Conservation (phyloP, 2,329 filamentous ascomycete genomes). For the Apiospora marii region DNA sequence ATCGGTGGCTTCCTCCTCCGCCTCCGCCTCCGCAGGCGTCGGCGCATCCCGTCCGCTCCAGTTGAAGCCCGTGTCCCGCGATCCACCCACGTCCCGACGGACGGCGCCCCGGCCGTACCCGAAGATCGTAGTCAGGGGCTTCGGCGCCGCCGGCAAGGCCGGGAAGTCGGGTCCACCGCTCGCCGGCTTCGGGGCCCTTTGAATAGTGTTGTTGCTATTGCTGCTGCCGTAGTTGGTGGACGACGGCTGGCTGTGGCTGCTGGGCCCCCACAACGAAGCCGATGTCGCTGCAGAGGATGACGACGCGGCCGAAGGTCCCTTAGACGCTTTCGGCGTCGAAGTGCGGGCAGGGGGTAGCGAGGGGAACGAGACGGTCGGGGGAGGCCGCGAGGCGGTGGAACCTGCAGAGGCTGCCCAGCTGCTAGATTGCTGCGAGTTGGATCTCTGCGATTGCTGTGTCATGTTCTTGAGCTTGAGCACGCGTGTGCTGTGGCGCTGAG, state of each 20-base stretch:
- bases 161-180: conserved; percentile 74
- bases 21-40: conserved; percentile 29
- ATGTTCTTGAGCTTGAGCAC: conserved; percentile 67
- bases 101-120: conserved; percentile 66
- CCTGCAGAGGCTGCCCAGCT: conserved; percentile 26
- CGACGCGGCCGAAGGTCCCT: conserved; percentile 25
- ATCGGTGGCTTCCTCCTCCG: conserved; percentile 33
- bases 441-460: conserved; percentile 47
- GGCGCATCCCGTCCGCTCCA: conserved; percentile 47
- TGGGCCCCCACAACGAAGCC: conserved; percentile 35
- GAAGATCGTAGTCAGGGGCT: conserved; percentile 68
- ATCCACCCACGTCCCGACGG: conserved; percentile 57
- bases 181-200: conserved; percentile 32
- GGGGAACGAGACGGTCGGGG: conserved; percentile 39
- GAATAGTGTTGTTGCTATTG: conserved; percentile 24
- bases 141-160: conserved; percentile 80
- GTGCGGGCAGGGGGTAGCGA: conserved; percentile 34
- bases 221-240: conserved; percentile 24
- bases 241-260: conserved; percentile 24
- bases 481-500: conserved; percentile 59
- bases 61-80: conserved; percentile 58
- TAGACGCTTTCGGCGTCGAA: neutral
- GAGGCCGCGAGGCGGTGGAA: conserved; percentile 30
- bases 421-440: conserved; percentile 39
- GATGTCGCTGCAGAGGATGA: conserved; percentile 27